These are phyloP conservation scores for Pleurotus eryngii DNA, from an alignment of 768 basidiomycete genomes.

Conservation along the genomic window DNA sequence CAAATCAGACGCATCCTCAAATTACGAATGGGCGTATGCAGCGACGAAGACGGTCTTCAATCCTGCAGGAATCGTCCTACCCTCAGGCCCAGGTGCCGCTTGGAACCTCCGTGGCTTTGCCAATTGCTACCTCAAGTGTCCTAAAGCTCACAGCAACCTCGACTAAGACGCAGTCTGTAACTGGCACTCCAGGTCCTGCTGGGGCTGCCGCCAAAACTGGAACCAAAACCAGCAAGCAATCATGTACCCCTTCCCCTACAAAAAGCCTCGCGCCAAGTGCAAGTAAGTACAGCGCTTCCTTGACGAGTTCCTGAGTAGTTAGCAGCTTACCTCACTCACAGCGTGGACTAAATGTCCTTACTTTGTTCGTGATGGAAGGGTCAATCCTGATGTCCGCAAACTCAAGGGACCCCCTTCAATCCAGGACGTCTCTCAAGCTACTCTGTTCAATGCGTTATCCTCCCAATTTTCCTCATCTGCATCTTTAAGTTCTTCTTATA, in stretches of 20 bases:
- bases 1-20: not conserved
- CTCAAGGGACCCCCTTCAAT: conserved; percentile 41
- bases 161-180: conserved; percentile 9
- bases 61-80: not conserved
- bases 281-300: conserved; percentile 31
- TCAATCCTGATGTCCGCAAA: conserved; percentile 52
- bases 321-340: conserved; percentile 9
- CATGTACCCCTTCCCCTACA: conserved; percentile 50
- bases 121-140: not conserved
- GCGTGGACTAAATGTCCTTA: conserved; percentile 44
- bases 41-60: not conserved
- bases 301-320: not conserved
- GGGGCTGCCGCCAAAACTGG: conserved; percentile 27
- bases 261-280: conserved; percentile 45
- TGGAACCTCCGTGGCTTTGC: not conserved
- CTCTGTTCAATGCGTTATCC: conserved; percentile 43
- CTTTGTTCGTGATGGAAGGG: conserved; percentile 45
- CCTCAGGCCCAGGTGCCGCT: not conserved
- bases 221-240: conserved; percentile 14
- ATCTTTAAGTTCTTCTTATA: conserved; percentile 18
- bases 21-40: not conserved
- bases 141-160: not conserved
- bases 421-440: conserved; percentile 37
- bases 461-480: conserved; percentile 30
- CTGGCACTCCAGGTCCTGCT: conserved; percentile 28